Base-by-base conservation (phyloP, 164 flowering plant genomes). In the Stephania yunnanensis region DNA sequence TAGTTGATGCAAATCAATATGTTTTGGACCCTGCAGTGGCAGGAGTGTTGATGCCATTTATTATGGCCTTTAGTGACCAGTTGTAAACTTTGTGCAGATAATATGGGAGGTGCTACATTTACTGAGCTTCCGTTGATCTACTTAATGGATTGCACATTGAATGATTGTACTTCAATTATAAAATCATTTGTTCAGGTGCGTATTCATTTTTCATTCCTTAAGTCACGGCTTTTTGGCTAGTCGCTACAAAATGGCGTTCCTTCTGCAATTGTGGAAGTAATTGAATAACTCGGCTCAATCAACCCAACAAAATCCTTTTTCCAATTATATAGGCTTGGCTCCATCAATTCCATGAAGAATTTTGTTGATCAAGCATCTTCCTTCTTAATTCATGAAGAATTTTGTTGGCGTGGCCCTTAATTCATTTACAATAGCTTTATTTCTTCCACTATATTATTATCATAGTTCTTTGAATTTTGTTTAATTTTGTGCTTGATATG, bases 121-220 rank as follows among this genome's bases (percentile, higher is more conserved):
- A 83, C 67, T 65, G 82, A 85, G 85, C 77, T 87, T 80, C 99
- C 99, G 44, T 70, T 78, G 48, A 81, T 95, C 77, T 90, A 86
- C 81, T 73, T 88, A 50, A 88, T 95, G 91, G 99, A 95, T 82
- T 95, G 99, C 86, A 92, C 93, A 36, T 68, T 84, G 82, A 95
- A 93, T 74, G 99, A 95, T 72, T 95, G 97, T 85, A 82, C 92
- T 75, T 77, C 79, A 71, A 82, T 92, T 67, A 71, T 93, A 25
- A 83, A 85, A 64, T 81, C 90, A 66, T 67, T 84, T 66, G 80
- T 81, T 74, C 92, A 95, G 97, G 99, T 95, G 30, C 53, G 75
- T 77, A 22, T 67, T 69, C 65, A 17, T 36, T 36, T 36, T 36
- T 36, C 42, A 36, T 36, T 36, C 42, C 42, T 20, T 4, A 58